Evolutionary conservation across 169 alveolate species (phyloP).

Genomic region (Cryptosporidium parvum): DNA sequence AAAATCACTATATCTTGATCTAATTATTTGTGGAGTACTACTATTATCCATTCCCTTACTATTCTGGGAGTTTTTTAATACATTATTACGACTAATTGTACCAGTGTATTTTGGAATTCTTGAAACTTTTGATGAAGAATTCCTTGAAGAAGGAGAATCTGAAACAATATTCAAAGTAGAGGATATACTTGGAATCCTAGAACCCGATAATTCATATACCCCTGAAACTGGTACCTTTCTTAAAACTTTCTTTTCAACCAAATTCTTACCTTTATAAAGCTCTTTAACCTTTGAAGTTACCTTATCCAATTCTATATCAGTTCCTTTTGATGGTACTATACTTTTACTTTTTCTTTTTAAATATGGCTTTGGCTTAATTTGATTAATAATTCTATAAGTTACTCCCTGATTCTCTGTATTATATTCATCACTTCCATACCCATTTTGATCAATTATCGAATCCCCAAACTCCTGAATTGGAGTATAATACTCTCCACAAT

Average conservation of each 20-base stretch:
- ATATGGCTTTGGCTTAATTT: slow-evolving; percentile 56
- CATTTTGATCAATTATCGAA: not conserved
- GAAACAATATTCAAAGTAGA: slow-evolving; percentile 29
- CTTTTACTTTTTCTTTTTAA: slow-evolving; percentile 67
- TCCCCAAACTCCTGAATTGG: slow-evolving; percentile 25
- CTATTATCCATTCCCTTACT: not conserved
- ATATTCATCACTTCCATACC: not conserved
- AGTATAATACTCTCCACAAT: not conserved
- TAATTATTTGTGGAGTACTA: slow-evolving; percentile 7
- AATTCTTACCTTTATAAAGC: slow-evolving; percentile 19
- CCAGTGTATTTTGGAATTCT: slow-evolving; percentile 51
- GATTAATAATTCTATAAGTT: not conserved
- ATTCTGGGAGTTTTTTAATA: not conserved
- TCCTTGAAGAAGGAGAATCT: slow-evolving; percentile 56
- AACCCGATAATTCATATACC: slow-evolving; percentile 1
- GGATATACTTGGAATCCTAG: slow-evolving; percentile 46
- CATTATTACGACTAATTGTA: not conserved
- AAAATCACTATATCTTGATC: slow-evolving; percentile 16
- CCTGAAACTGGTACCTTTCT: slow-evolving; percentile 8
- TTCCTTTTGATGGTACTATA: slow-evolving; percentile 37
- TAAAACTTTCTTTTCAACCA: not conserved
- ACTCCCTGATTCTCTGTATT: not conserved
- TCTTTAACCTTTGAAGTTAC: slow-evolving; percentile 43
- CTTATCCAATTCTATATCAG: slow-evolving; percentile 39
- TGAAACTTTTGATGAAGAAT: slow-evolving; percentile 58